Percentiles rank a stretch among this genome's conserved stretches.
Evolutionary conservation across 2,329 filamentous ascomycete genomes (phyloP).

Genomic region (Colletotrichum salicis): DNA sequence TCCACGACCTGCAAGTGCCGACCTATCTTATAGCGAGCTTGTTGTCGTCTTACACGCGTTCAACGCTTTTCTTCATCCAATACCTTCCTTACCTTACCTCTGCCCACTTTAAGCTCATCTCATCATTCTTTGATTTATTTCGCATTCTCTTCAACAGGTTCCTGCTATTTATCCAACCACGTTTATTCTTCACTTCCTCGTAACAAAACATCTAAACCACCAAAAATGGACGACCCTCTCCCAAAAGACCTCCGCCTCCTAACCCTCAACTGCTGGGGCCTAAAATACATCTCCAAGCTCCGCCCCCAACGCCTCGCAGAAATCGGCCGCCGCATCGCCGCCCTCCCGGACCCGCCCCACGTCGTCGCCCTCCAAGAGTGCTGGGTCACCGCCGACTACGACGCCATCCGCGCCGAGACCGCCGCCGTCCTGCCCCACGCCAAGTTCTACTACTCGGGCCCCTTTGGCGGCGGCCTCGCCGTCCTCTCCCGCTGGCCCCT

Average conservation of each 20-base stretch:
- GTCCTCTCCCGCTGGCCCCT: slow-evolving; percentile 95
- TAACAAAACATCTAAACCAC: background rate
- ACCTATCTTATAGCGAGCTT: background rate
- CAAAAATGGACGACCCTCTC: slow-evolving; percentile 44
- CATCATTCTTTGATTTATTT: background rate
- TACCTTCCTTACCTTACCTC: no score
- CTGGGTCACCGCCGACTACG: slow-evolving; percentile 89
- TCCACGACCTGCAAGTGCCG: background rate
- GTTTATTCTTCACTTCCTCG: background rate
- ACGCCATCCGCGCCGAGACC: slow-evolving; percentile 78
- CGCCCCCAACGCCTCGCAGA: slow-evolving; percentile 82
- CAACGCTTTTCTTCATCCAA: background rate
- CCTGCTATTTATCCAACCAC: background rate
- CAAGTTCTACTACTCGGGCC: slow-evolving; percentile 92
- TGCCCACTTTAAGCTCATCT: background rate
- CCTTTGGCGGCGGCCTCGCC: slow-evolving; percentile 88
- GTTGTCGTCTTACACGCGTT: background rate
- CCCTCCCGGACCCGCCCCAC: slow-evolving; percentile 74
- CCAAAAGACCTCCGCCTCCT: slow-evolving; percentile 78
- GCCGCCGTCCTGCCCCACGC: slow-evolving; percentile 82
- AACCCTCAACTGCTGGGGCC: slow-evolving; percentile 96
- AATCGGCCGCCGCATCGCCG: slow-evolving; percentile 83
- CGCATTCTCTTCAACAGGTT: background rate
- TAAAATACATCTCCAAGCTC: slow-evolving; percentile 85
- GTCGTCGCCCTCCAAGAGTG: slow-evolving; percentile 96